Evolutionary conservation across 805 yeast genomes (phyloP), one percentile per base, ranked within the genome.

Genomic region (Vanderwaltozyma tropicalis): DNA sequence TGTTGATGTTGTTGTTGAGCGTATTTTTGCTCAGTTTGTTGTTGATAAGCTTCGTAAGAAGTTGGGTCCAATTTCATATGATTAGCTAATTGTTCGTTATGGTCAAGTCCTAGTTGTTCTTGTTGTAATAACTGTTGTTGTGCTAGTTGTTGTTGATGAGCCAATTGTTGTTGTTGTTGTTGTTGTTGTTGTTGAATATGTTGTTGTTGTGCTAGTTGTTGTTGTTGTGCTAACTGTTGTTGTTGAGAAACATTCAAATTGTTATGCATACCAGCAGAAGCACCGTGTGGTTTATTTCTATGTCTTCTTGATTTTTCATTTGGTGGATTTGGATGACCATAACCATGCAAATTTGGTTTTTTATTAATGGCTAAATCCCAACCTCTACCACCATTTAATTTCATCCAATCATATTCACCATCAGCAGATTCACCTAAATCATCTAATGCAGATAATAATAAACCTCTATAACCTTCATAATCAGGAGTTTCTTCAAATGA

Each of bases 371-470:
- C 68, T 22, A 84, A 74, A 63, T 92, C 97, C 95, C 96, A 89
- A 38, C 97, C 97, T 59, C 80, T 78, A 42, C 97, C 97, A 40
- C 83, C 85, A 59, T 92, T 92, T 49, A 92, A 69, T 52, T 81
- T 83, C 95, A 87, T 85, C 98, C 98, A 92, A 67, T 92, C 98
- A 62, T 87, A 92, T 53, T 84, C 88, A 32, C 84, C 94, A 62
- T 92, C 96, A 36, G 78, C 81, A 27, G 61, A 61, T 43, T 78
- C 84, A 35, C 78, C 81, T 37, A 80, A 69, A 25, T 80, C 78
- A 35, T 76, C 78, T 44, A 92, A 64, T 0, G 87, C 92, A 43
- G 84, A 77, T 46, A 85, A 72, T 70, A 92, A 69, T 43, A 92
- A 66, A 42, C 73, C 74, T 39, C 92, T 72, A 59, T 87, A 76